Conservation (phyloP, 129 eudicot species). For the Lonicera japonica region DNA sequence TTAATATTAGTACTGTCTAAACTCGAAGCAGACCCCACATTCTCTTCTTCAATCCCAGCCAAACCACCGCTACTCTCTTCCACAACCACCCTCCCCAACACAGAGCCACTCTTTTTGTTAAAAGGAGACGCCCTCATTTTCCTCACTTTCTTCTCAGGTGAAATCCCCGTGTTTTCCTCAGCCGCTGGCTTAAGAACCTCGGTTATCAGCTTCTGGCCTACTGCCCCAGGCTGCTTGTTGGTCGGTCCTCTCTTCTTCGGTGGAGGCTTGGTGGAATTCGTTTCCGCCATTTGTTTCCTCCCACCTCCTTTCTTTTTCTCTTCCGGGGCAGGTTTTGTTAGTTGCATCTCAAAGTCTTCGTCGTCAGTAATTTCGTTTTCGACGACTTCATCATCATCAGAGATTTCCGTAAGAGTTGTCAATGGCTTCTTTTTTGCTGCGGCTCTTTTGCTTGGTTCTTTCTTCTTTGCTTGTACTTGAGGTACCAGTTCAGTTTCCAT, state of each 20-base stretch:
- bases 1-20: slow-evolving; percentile 12
- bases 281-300: slow-evolving; percentile 39
- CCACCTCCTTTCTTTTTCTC: slow-evolving; percentile 52
- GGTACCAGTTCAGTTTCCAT: slow-evolving; percentile 35
- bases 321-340: slow-evolving; percentile 16
- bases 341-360: slow-evolving; percentile 35
- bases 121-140: slow-evolving; percentile 89
- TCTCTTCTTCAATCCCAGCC: slow-evolving; percentile 26
- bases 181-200: slow-evolving; percentile 52
- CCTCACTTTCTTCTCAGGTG: slow-evolving; percentile 92
- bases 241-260: slow-evolving; percentile 68
- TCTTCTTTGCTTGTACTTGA: slow-evolving; percentile 25
- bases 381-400: slow-evolving; percentile 33
- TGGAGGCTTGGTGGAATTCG: slow-evolving; percentile 38
- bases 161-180: slow-evolving; percentile 28
- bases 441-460: slow-evolving; percentile 45
- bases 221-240: slow-evolving; percentile 21
- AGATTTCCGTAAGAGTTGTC: slow-evolving; percentile 23
- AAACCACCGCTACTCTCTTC: slow-evolving; percentile 9
- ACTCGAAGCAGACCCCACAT: slow-evolving; percentile 15
- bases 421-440: slow-evolving; percentile 41
- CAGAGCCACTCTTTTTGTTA: slow-evolving; percentile 82
- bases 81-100: slow-evolving; percentile 33
- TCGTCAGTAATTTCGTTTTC: slow-evolving; percentile 31
- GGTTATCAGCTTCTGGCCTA: slow-evolving; percentile 50